A percentile compares a stretch with the other conserved stretches of the same genome.
phyloP scores from a whole-genome alignment of 768 basidiomycete genomes.

The Kondoa subrosea region DNA sequence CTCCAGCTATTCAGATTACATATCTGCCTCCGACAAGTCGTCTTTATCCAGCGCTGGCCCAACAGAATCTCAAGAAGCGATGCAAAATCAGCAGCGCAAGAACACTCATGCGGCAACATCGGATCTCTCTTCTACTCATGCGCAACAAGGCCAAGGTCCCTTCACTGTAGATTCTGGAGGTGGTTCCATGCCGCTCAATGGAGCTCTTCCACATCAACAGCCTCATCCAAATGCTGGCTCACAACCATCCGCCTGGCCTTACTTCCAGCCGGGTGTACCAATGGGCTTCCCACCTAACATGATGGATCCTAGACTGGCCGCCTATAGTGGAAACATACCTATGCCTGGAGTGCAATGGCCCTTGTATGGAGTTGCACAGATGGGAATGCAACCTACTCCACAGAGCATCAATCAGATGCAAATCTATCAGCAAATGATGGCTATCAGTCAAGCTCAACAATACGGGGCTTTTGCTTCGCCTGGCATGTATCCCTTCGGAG shows the following conservation, averaged over 20 bases:
- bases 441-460: neutral
- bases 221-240: neutral
- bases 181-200: neutral
- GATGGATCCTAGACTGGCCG: neutral
- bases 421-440: neutral
- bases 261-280: neutral
- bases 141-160: neutral
- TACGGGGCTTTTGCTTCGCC: neutral
- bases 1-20: neutral
- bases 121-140: neutral
- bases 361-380: neutral
- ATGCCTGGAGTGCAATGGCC: neutral
- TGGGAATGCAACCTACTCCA: neutral
- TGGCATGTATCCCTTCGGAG: too few species aligned
- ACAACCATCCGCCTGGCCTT: neutral
- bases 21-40: neutral
- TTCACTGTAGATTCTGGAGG: neutral
- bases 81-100: neutral
- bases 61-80: too few species aligned
- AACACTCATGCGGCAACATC: neutral
- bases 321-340: neutral
- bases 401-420: neutral
- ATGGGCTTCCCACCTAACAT: neutral
- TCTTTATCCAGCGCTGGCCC: too few species aligned
- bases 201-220: neutral